A percentile compares a stretch with the other conserved stretches of the same genome.
These are phyloP conservation scores for Claviceps sp. DNA, from an alignment of 2,329 filamentous ascomycete species.

Conservation along the genomic window DNA sequence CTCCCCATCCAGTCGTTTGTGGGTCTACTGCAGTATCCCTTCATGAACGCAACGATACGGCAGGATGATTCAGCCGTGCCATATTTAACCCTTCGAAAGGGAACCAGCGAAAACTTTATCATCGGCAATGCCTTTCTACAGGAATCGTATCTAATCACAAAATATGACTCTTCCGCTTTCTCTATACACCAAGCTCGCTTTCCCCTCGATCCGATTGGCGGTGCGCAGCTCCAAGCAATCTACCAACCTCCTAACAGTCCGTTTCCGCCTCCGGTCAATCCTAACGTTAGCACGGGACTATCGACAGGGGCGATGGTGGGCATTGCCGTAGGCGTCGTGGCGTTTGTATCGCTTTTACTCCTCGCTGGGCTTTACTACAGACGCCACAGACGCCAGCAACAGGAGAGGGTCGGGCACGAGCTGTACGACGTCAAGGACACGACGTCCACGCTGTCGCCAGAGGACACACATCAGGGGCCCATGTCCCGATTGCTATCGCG, in stretches of 20 bases:
- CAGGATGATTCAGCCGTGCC: slow-evolving; percentile 32
- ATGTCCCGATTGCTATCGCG: slow-evolving; percentile 24
- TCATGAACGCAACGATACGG: slow-evolving; percentile 26
- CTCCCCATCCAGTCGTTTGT: slow-evolving; percentile 37
- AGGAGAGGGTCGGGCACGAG: slow-evolving; percentile 12
- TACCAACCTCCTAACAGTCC: slow-evolving; percentile 30
- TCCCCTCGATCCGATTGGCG: slow-evolving; percentile 27
- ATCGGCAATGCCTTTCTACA: slow-evolving; percentile 58
- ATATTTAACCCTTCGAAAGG: slow-evolving; percentile 54
- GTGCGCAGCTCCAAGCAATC: slow-evolving; percentile 29
- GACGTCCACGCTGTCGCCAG: slow-evolving; percentile 17
- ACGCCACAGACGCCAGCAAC: slow-evolving; percentile 21
- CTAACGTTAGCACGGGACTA: slow-evolving; percentile 15
- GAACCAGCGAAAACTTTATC: slow-evolving; percentile 38
- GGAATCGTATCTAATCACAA: slow-evolving; percentile 48
- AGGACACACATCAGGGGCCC: slow-evolving; percentile 12
- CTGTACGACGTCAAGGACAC: slow-evolving; percentile 24
- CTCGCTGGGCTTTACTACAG: slow-evolving; percentile 21
- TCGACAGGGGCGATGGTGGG: slow-evolving; percentile 30
- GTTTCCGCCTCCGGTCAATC: slow-evolving; percentile 26
- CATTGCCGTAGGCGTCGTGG: slow-evolving; percentile 29
- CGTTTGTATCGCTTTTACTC: slow-evolving; percentile 16
- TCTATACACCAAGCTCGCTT: slow-evolving; percentile 43
- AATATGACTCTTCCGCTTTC: slow-evolving; percentile 40
- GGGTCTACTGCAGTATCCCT: slow-evolving; percentile 36